Conservation (phyloP, 768 basidiomycete genomes). For the Pleurotus djamor region DNA sequence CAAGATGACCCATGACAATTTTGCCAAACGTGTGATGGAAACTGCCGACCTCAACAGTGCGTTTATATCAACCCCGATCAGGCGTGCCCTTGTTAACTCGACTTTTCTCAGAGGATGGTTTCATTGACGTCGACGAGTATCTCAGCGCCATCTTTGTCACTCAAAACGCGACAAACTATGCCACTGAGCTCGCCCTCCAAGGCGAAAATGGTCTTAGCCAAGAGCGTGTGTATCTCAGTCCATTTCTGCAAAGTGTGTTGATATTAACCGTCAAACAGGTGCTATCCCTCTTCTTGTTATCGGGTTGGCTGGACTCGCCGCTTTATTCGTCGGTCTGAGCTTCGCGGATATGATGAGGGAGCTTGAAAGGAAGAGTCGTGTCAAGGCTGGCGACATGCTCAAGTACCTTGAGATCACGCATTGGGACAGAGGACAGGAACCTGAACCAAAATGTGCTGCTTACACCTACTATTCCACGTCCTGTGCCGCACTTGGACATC, state of each 20-base stretch:
- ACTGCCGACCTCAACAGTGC: neutral
- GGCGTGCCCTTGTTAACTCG: neutral
- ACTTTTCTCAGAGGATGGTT: neutral
- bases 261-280: neutral
- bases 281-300: neutral
- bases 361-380: slow-evolving; percentile 1
- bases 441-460: slow-evolving; percentile 6
- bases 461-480: slow-evolving; percentile 8
- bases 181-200: neutral
- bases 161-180: neutral
- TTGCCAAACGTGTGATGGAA: neutral
- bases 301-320: neutral
- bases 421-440: slow-evolving; percentile 6
- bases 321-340: slow-evolving; percentile 1
- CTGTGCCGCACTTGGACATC: neutral
- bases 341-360: slow-evolving; percentile 2
- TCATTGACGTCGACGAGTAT: neutral
- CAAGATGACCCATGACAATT: neutral
- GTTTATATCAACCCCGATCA: neutral
- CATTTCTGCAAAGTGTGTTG: neutral
- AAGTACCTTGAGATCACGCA: slow-evolving; percentile 4
- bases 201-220: neutral
- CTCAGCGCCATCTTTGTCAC: neutral
- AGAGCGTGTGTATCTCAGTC: neutral
- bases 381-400: slow-evolving; percentile 4